These are phyloP conservation scores for Beauveria australis DNA, from an alignment of 2,329 filamentous ascomycete genomes.

Conservation along the genomic window DNA sequence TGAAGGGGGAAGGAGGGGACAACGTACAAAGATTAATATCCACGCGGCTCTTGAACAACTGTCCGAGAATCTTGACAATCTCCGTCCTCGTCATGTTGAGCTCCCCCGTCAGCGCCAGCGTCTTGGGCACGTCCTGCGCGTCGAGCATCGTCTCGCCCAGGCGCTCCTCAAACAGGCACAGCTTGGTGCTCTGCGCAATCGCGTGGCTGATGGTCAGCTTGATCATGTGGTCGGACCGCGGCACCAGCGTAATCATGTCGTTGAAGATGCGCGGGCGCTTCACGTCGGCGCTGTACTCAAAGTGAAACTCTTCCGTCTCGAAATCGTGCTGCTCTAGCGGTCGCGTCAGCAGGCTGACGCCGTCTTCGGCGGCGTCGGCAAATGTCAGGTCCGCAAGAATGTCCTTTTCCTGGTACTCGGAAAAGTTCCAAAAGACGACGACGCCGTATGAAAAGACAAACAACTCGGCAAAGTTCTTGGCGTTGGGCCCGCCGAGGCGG, in stretches of 20 bases:
- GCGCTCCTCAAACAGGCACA: conserved; percentile 91
- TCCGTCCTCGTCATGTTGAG: conserved; percentile 87
- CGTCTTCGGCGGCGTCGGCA: conserved; percentile 58
- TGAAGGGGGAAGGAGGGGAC: conserved; percentile 13
- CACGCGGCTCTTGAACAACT: conserved; percentile 86
- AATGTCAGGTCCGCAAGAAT: conserved; percentile 93
- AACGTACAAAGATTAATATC: conserved; percentile 92
- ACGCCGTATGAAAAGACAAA: conserved; percentile 97
- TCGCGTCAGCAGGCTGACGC: conserved; percentile 61
- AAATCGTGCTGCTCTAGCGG: conserved; percentile 84
- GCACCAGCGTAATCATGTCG: conserved; percentile 96
- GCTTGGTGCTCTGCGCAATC: conserved; percentile 92
- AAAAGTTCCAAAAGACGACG: conserved; percentile 98
- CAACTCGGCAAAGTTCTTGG: conserved; percentile 82
- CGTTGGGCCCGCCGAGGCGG: conserved; percentile 54
- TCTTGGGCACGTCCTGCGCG: conserved; percentile 85
- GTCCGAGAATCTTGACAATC: conserved; percentile 84
- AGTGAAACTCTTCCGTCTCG: conserved; percentile 97
- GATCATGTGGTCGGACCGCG: conserved; percentile 92
- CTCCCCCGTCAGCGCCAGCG: conserved; percentile 79
- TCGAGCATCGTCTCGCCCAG: conserved; percentile 93
- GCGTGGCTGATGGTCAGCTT: conserved; percentile 96
- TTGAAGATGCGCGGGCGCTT: conserved; percentile 90
- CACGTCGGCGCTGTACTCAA: conserved; percentile 85
- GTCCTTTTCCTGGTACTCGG: conserved; percentile 90